phyloP scores from a whole-genome alignment of 345 rosid species.

The Brassica rapa region DNA sequence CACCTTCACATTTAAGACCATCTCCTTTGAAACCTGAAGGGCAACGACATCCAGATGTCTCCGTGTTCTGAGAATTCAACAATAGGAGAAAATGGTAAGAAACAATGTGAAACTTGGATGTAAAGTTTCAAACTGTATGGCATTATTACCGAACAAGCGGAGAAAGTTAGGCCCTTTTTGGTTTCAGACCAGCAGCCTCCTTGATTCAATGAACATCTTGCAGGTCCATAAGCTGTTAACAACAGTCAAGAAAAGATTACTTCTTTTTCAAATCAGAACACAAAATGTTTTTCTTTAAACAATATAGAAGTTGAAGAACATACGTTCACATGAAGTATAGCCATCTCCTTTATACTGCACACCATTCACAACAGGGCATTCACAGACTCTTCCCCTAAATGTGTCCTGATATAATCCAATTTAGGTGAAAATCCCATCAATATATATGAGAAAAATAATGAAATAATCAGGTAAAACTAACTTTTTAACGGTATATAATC shows the following conservation, averaged over 20 bases:
- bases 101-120: slow-evolving; percentile 1
- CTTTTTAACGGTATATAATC: background rate
- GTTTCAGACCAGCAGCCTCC: slow-evolving; percentile 98
- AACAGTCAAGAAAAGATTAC: slow-evolving; percentile 2
- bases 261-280: slow-evolving; percentile 8
- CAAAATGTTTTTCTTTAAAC: background rate
- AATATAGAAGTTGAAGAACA: slow-evolving; percentile 17
- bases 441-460: background rate
- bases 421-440: background rate
- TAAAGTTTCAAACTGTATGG: slow-evolving; percentile 7
- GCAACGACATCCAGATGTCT: slow-evolving; percentile 72
- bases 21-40: slow-evolving; percentile 77
- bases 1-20: slow-evolving; percentile 84
- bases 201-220: slow-evolving; percentile 66
- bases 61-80: slow-evolving; percentile 53
- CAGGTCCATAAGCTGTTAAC: slow-evolving; percentile 75
- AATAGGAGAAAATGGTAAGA: background rate
- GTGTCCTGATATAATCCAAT: slow-evolving; percentile 64
- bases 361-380: slow-evolving; percentile 85
- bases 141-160: slow-evolving; percentile 67
- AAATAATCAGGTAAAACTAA: background rate
- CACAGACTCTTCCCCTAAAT: slow-evolving; percentile 93
- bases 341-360: slow-evolving; percentile 98
- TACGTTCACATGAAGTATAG: slow-evolving; percentile 82
- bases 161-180: slow-evolving; percentile 55